Conservation (phyloP, 768 basidiomycete genomes). For the Lentinula guzmanii region DNA sequence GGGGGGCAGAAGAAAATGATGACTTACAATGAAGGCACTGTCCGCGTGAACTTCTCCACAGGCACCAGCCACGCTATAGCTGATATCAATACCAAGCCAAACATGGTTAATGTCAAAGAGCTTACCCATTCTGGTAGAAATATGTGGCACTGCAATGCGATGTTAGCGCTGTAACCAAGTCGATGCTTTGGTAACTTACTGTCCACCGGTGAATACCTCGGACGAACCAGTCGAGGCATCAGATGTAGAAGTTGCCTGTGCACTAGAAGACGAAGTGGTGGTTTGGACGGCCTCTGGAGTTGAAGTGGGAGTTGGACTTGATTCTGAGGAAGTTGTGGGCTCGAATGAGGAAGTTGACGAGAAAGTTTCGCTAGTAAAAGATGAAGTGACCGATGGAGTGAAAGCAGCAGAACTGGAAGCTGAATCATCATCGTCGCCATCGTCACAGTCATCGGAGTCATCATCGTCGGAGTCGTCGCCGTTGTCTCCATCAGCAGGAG, state of each 20-base stretch:
- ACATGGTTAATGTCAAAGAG: neutral
- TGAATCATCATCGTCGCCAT: slow-evolving; percentile 12
- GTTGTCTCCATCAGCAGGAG: slow-evolving; percentile 22
- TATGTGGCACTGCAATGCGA: slow-evolving; percentile 45
- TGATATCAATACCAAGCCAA: neutral
- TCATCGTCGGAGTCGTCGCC: slow-evolving; percentile 27
- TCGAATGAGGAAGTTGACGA: neutral
- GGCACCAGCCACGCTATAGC: slow-evolving; percentile 50
- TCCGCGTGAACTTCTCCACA: slow-evolving; percentile 61
- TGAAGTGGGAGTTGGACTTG: slow-evolving; percentile 3
- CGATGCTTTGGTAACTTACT: slow-evolving; percentile 25
- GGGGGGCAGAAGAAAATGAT: neutral
- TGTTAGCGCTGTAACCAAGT: neutral
- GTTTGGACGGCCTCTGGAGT: neutral
- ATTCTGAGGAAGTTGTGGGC: slow-evolving; percentile 7
- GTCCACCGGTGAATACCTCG: slow-evolving; percentile 32
- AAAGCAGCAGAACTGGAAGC: slow-evolving; percentile 12
- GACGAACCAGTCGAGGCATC: neutral
- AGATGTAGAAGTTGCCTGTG: neutral
- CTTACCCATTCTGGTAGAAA: slow-evolving; percentile 58
- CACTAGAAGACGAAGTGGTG: slow-evolving; percentile 7
- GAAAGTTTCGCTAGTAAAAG: slow-evolving; percentile 10
- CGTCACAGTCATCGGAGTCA: slow-evolving; percentile 20
- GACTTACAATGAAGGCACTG: slow-evolving; percentile 19
- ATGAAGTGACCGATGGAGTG: slow-evolving; percentile 12